Evolutionary conservation across 176 grass and related monocot species (phyloP), one percentile per base, ranked within the genome.

Genomic region (Bromus sterilis): DNA sequence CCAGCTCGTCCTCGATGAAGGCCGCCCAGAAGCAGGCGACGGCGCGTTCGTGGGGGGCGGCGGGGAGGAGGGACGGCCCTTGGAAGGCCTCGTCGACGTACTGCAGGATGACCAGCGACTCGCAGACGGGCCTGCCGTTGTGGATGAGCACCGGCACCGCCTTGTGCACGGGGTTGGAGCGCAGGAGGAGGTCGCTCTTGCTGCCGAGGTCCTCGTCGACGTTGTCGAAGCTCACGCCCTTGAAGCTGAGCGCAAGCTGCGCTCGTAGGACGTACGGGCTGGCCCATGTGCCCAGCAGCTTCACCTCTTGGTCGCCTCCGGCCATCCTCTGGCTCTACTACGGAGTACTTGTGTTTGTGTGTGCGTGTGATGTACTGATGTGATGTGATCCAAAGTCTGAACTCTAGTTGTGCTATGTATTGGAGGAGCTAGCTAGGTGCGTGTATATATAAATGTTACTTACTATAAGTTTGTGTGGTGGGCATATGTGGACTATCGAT

Each of bases 141-240:
- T 89, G 93, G 82, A 94, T 84, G 74, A 94, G 80, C 51, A 94
- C 89, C 1, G 92, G 92, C 0, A 94, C 58, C 59, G 82, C 87
- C 56, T 91, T 83, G 71, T 94, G 78, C 78, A 85, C 80, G 11
- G 92, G 92, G 84, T 94, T 94, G 65, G 60, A 82, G 23, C 2
- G 7, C 21, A 94, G 70, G 1, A 94, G 76, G 9, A 87, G 80
- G 2, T 91, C 44, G 78, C 92, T 94, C 77, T 91, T 94, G 67
- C 56, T 73, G 14, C 4, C 0, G 77, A 80, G 72, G 3, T 84
- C 78, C 72, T 91, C 56, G 58, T 87, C 56, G 14, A 91, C 43
- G 70, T 77, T 29, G 46, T 94, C 86, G 21, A 82, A 91, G 66
- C 76, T 80, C 4, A 94, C 61, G 2, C 86, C 89, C 81, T 91